These are phyloP conservation scores for Trichoderma parareesei DNA, from an alignment of 495 filamentous ascomycete species.

Conservation along the genomic window DNA sequence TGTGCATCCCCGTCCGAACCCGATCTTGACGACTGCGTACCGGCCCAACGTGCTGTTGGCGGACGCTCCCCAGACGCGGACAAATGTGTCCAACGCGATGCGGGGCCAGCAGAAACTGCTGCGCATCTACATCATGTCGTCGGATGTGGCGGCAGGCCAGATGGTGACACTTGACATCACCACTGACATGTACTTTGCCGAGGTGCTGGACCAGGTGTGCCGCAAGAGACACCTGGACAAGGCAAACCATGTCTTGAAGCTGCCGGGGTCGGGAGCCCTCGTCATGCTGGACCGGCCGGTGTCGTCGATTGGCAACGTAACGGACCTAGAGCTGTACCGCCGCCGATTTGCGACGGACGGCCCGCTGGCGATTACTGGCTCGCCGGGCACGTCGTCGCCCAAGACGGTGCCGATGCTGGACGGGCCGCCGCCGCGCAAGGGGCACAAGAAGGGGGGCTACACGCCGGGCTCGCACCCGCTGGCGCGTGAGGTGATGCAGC, in stretches of 20 bases:
- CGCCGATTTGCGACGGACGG: slow-evolving; percentile 78
- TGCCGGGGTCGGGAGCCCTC: slow-evolving; percentile 75
- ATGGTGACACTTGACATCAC: slow-evolving; percentile 75
- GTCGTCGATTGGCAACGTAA: slow-evolving; percentile 73
- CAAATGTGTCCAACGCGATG: slow-evolving; percentile 40
- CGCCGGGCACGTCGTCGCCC: slow-evolving; percentile 71
- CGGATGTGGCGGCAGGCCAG: slow-evolving; percentile 51
- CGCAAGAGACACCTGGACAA: slow-evolving; percentile 85
- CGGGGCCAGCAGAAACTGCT: slow-evolving; percentile 76
- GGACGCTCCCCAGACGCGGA: slow-evolving; percentile 55
- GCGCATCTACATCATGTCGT: slow-evolving; percentile 67
- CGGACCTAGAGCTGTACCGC: slow-evolving; percentile 78
- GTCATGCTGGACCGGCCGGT: slow-evolving; percentile 79
- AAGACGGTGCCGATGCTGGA: slow-evolving; percentile 59
- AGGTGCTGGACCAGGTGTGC: slow-evolving; percentile 86
- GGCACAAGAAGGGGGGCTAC: slow-evolving; percentile 53
- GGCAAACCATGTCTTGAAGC: slow-evolving; percentile 78
- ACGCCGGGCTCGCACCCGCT: slow-evolving; percentile 64
- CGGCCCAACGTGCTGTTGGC: slow-evolving; percentile 52
- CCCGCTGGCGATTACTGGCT: slow-evolving; percentile 65
- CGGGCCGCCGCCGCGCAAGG: slow-evolving; percentile 47
- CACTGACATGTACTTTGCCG: slow-evolving; percentile 89
- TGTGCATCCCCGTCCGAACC: slow-evolving; percentile 43
- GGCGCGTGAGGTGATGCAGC: slow-evolving; percentile 56
- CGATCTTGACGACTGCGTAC: slow-evolving; percentile 49